These are phyloP conservation scores for Abortiporus biennis DNA, from an alignment of 1,284 basidiomycete species.

Conservation along the genomic window DNA sequence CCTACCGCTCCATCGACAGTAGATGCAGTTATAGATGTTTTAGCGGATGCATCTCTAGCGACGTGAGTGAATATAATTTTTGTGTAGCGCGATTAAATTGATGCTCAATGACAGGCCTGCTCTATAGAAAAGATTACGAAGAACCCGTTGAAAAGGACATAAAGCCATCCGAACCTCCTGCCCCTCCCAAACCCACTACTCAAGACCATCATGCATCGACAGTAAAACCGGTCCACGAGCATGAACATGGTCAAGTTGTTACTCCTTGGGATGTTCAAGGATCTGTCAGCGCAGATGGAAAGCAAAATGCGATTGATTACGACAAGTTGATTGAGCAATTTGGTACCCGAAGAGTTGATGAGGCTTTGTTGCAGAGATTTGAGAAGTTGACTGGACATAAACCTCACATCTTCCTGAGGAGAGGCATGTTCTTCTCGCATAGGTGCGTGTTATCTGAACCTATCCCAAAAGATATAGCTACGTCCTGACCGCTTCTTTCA, in stretches of 20 bases:
- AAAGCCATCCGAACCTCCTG: no score
- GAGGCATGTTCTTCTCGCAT: constrained; percentile 98
- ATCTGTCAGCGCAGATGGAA: constrained; percentile 83
- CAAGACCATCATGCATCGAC: no score
- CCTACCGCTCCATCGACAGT: no score
- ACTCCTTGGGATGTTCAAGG: constrained; percentile 99
- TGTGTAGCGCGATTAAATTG: no score
- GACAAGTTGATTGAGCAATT: constrained; percentile 95
- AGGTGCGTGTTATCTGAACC: constrained; percentile 46
- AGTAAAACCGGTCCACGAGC: constrained; percentile 27
- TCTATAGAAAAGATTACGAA: no score
- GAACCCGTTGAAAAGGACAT: no score
- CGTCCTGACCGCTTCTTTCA: constrained; percentile 1
- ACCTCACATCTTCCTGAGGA: constrained; percentile 87
- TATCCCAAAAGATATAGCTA: background rate
- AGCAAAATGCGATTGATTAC: constrained; percentile 91
- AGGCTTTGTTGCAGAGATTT: constrained; percentile 81
- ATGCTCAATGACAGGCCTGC: no score
- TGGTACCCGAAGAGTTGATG: constrained; percentile 82
- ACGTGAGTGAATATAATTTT: no score
- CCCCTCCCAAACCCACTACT: no score
- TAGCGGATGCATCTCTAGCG: no score
- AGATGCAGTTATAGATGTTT: no score
- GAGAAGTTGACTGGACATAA: constrained; percentile 86
- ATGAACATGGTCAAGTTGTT: constrained; percentile 72